A percentile compares a stretch with the other conserved stretches of the same genome.
These are phyloP conservation scores for Globisporangium takayamanum DNA, from an alignment of 352 stramenopile species.

Conservation along the genomic window DNA sequence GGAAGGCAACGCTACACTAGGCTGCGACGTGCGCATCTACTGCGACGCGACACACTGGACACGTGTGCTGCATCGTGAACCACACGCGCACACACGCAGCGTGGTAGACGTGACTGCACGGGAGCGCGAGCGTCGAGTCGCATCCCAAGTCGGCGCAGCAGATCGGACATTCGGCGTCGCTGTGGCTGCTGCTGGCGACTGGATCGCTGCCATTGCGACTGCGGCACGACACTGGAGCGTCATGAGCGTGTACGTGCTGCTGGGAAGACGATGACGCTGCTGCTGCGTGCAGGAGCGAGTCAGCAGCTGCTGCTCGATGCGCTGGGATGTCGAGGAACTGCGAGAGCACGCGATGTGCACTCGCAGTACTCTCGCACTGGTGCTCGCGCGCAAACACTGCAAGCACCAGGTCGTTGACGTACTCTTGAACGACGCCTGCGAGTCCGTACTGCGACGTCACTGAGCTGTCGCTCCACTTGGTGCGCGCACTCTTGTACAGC, in stretches of 20 bases:
- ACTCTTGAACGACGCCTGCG: conserved; percentile 50
- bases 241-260: neutral
- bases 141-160: conserved; percentile 42
- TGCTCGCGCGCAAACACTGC: conserved; percentile 26
- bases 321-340: conserved; percentile 43
- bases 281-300: conserved; percentile 5
- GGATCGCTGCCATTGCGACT: conserved; percentile 1
- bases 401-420: conserved; percentile 51
- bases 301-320: conserved; percentile 13
- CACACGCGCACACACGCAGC: conserved; percentile 57
- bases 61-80: conserved; percentile 63
- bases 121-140: conserved; percentile 39
- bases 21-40: neutral
- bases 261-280: neutral
- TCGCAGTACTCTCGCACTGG: conserved; percentile 32
- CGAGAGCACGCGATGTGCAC: conserved; percentile 31
- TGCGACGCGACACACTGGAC: conserved; percentile 52
- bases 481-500: conserved; percentile 31
- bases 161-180: conserved; percentile 59
- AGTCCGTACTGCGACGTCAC: conserved; percentile 35
- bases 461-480: conserved; percentile 23
- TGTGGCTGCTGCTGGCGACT: conserved; percentile 13
- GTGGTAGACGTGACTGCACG: conserved; percentile 67
- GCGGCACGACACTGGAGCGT: neutral
- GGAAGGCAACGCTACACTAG: neutral